Base-by-base conservation (phyloP, 1,284 basidiomycete species). In the Austroboletus rostrupii region DNA sequence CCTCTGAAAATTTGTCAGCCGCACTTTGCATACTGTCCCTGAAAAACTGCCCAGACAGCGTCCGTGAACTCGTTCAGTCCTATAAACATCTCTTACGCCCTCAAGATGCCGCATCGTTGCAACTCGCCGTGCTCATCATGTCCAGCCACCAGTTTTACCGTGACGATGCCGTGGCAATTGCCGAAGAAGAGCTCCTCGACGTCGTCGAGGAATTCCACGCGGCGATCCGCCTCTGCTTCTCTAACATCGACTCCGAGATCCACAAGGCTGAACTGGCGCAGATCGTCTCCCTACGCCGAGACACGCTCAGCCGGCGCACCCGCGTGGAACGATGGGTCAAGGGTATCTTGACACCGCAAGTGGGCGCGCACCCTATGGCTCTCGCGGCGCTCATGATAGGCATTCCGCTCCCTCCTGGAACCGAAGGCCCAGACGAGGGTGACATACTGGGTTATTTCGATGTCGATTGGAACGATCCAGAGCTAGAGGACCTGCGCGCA, bases 341-440 rank as follows among this genome's bases (percentile, higher is more conserved):
- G 33, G 65, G 70, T 14, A 65, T 80, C 13, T 52, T 68, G 7
- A 78, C 80, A 0, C 73, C 75, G 0, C 66, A 70, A 1, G 46
- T 57, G 7, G 62, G 66, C 0, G 47, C 75, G 19, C 69, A 79
- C 51, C 80, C 81, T 1, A 72, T 84, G 70, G 74, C 79, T 3
- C 75, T 85, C 49, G 81, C 83, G 0, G 81, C 81, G n/a, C 76
- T 84, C 72, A 76, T 86, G 72, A 81, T 85, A 69, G 83, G 82
- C 0, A 59, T 86, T 9, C 81, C 81, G 28, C 57, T 75, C 12
- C 61, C 73, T 11, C 65, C 69, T 0, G 69, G 65, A 67, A 72
- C 26, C 23, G 55, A 60, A 2, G 53, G 48, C 8, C 11, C 19
- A 1, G 66, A 68, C 1, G 75, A 75, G 0, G 69, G 65, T 8